A percentile compares a stretch with the other conserved stretches of the same genome.
phyloP scores from a whole-genome alignment of 768 basidiomycete genomes.

The Leucocoprinus sp. region DNA sequence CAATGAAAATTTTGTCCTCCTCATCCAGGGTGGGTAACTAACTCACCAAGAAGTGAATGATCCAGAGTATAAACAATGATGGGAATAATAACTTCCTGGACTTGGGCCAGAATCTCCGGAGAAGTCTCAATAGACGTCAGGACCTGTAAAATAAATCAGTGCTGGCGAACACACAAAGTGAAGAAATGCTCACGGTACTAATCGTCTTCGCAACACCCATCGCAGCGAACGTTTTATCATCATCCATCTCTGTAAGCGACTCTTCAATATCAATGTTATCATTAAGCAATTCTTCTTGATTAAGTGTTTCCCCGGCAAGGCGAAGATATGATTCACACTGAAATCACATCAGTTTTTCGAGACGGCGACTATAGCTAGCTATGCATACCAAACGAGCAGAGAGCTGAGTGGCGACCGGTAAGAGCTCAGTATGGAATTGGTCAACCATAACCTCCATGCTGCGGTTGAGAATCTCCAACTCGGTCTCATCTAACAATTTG shows the following conservation, averaged over 20 bases:
- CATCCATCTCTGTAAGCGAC: constrained; percentile 48
- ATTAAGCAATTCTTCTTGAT: constrained; percentile 41
- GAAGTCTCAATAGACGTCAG: constrained; percentile 66
- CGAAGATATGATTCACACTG: constrained; percentile 82
- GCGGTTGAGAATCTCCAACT: constrained; percentile 74
- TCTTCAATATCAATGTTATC: constrained; percentile 49
- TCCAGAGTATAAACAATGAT: constrained; percentile 71
- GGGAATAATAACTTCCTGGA: constrained; percentile 78
- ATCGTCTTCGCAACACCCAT: constrained; percentile 88
- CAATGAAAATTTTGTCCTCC: not conserved
- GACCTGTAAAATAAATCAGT: constrained; percentile 37
- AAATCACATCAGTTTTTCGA: not conserved
- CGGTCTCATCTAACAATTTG: constrained; percentile 86
- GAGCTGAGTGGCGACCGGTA: constrained; percentile 79
- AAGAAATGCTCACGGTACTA: constrained; percentile 45
- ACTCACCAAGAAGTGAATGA: constrained; percentile 64
- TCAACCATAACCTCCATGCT: constrained; percentile 86
- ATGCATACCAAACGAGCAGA: constrained; percentile 62
- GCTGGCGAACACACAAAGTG: not conserved
- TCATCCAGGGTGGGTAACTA: not conserved
- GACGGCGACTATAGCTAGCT: too few species aligned
- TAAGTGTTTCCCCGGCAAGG: constrained; percentile 59
- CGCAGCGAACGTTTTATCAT: constrained; percentile 81
- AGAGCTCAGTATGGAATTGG: constrained; percentile 73
- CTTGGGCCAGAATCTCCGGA: constrained; percentile 65